phyloP scores from a whole-genome alignment of 768 basidiomycete genomes.

The Fistulinella prunicolor region DNA sequence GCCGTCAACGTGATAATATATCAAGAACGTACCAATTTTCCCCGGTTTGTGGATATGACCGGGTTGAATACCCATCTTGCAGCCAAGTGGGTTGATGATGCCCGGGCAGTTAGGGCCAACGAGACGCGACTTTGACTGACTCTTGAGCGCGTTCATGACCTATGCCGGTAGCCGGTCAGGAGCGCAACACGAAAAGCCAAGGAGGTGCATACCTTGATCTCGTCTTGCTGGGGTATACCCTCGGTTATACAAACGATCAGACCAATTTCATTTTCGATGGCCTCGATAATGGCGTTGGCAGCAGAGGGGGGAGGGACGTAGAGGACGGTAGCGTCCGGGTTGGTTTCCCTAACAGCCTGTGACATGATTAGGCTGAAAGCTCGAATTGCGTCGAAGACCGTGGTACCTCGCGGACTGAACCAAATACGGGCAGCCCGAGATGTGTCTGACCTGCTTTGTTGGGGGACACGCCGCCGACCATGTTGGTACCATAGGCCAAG shows the following conservation, averaged over 20 bases:
- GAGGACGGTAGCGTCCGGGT: constrained; percentile 92
- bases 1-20: not conserved
- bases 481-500: constrained; percentile 90
- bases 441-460: constrained; percentile 96
- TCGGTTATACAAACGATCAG: constrained; percentile 99
- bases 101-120: constrained; percentile 99
- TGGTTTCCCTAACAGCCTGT: constrained; percentile 81
- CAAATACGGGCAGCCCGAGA: constrained; percentile 93
- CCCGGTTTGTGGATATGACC: constrained; percentile 97
- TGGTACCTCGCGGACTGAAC: constrained; percentile 81
- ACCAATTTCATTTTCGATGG: constrained; percentile 96
- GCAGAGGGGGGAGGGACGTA: constrained; percentile 98
- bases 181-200: not conserved
- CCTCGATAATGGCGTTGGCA: constrained; percentile 97
- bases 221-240: constrained; percentile 96
- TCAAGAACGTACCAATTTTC: constrained; percentile 69
- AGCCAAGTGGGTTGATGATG: constrained; percentile 94
- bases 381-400: not conserved
- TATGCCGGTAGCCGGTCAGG: constrained; percentile 26
- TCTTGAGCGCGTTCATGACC: constrained; percentile 93
- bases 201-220: constrained; percentile 67
- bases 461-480: constrained; percentile 97
- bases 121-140: constrained; percentile 91
- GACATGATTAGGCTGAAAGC: constrained; percentile 3
- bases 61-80: constrained; percentile 99